Evolutionary conservation across 2,329 filamentous ascomycete species (phyloP).

Genomic region (Colletotrichum chlorophyti): DNA sequence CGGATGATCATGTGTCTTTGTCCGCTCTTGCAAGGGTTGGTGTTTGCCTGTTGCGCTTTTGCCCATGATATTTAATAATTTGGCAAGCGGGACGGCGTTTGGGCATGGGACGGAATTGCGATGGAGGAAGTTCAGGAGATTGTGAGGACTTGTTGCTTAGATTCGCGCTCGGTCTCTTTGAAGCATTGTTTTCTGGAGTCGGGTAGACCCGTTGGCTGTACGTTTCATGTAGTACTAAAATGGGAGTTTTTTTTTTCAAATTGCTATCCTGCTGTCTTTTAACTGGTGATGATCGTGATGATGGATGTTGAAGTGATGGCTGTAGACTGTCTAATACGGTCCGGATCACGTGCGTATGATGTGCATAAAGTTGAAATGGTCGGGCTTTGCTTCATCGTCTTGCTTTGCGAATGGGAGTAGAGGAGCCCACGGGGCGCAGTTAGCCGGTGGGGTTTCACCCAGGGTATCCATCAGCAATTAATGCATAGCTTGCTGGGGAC

Average conservation of each 20-base stretch:
- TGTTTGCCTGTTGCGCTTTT: constrained; percentile 14
- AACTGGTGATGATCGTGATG: background rate
- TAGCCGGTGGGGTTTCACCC: constrained; percentile 23
- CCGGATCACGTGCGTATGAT: constrained; percentile 21
- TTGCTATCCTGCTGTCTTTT: background rate
- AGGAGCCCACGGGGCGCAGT: constrained; percentile 25
- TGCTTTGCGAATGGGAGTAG: constrained; percentile 1
- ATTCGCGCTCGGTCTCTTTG: constrained; percentile 20
- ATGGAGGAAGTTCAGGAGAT: constrained; percentile 23
- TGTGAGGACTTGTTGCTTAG: constrained; percentile 19
- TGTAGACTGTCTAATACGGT: too few relatives aligned
- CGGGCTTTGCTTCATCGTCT: constrained; percentile 11
- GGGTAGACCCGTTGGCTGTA: constrained; percentile 18
- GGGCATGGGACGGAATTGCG: constrained; percentile 21
- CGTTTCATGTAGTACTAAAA: constrained; percentile 27
- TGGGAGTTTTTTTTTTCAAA: constrained; percentile 21
- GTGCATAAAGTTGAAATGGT: constrained; percentile 26
- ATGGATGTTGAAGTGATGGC: background rate
- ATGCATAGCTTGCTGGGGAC: constrained; percentile 2
- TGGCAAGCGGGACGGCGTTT: constrained; percentile 22
- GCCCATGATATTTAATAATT: constrained; percentile 26
- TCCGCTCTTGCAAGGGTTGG: constrained; percentile 13
- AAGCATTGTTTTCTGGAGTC: constrained; percentile 27
- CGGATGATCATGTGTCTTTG: constrained; percentile 27
- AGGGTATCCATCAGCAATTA: constrained; percentile 18